Percentiles rank a stretch among this genome's conserved stretches.
Evolutionary conservation across 129 eudicot genomes (phyloP).

Genomic region (Escallonia rubra): DNA sequence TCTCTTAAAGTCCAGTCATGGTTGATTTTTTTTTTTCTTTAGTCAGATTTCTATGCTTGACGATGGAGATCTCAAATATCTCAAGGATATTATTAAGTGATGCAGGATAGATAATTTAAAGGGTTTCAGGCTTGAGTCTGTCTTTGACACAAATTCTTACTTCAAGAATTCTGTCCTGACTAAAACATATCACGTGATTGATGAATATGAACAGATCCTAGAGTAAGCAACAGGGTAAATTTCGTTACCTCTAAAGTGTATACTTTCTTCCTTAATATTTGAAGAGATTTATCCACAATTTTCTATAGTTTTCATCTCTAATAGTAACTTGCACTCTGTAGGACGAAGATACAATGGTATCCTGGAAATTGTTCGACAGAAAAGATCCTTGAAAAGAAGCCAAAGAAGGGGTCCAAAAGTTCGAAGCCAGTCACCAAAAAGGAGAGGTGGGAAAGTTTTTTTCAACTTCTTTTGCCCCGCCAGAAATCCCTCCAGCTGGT

Average conservation of each 20-base stretch:
- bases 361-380: constrained; percentile 78
- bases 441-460: constrained; percentile 74
- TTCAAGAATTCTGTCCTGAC: constrained; percentile 74
- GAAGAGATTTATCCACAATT: background rate
- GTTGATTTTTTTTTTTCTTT: background rate
- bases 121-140: constrained; percentile 90
- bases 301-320: background rate
- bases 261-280: background rate
- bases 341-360: constrained; percentile 77
- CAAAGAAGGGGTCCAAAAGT: constrained; percentile 72
- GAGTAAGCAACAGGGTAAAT: constrained; percentile 85
- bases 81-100: constrained; percentile 83
- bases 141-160: constrained; percentile 69
- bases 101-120: constrained; percentile 47
- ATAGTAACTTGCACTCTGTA: constrained; percentile 16
- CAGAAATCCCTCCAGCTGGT: constrained; percentile 59
- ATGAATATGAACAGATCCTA: constrained; percentile 76
- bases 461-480: constrained; percentile 84
- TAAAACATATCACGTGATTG: constrained; percentile 80
- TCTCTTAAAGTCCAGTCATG: background rate
- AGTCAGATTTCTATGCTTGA: constrained; percentile 69
- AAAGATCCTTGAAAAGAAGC: constrained; percentile 69
- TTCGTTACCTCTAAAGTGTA: background rate
- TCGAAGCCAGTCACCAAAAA: constrained; percentile 55
- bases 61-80: constrained; percentile 66